Conservation (phyloP, 352 stramenopile species). For the Phytophthora citricola region DNA sequence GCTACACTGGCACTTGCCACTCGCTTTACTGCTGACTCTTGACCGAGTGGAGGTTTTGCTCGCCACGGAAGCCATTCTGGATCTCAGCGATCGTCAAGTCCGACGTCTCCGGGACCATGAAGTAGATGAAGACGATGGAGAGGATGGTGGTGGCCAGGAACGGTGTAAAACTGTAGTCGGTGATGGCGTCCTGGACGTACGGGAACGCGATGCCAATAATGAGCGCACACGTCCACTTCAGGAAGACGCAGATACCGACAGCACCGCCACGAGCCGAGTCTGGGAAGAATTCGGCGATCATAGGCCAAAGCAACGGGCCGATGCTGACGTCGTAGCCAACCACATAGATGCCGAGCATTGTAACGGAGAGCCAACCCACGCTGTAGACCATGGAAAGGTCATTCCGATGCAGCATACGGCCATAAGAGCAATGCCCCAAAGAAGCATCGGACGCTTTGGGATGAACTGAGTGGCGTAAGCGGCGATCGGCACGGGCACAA, state of each 20-base stretch:
- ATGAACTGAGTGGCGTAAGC: conserved; percentile 33
- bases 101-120: conserved; percentile 60
- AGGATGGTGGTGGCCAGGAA: conserved; percentile 52
- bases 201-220: conserved; percentile 59
- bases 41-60: conserved; percentile 22
- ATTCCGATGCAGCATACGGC: conserved; percentile 42
- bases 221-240: conserved; percentile 59
- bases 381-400: conserved; percentile 43
- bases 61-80: conserved; percentile 42
- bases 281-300: conserved; percentile 58
- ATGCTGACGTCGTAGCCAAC: conserved; percentile 56
- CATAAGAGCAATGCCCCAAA: conserved; percentile 52
- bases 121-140: conserved; percentile 44
- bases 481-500: conserved; percentile 42
- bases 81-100: conserved; percentile 67
- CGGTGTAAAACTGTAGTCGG: conserved; percentile 51
- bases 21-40: conserved; percentile 26
- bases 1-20: background rate
- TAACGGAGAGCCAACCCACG: conserved; percentile 45
- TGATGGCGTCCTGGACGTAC: conserved; percentile 51
- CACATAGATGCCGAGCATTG: conserved; percentile 50
- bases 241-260: conserved; percentile 44
- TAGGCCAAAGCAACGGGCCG: conserved; percentile 54
- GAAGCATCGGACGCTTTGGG: conserved; percentile 46
- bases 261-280: conserved; percentile 51